These are phyloP conservation scores for Acacia pycnantha DNA, from an alignment of 331 rosid species.

Conservation along the genomic window DNA sequence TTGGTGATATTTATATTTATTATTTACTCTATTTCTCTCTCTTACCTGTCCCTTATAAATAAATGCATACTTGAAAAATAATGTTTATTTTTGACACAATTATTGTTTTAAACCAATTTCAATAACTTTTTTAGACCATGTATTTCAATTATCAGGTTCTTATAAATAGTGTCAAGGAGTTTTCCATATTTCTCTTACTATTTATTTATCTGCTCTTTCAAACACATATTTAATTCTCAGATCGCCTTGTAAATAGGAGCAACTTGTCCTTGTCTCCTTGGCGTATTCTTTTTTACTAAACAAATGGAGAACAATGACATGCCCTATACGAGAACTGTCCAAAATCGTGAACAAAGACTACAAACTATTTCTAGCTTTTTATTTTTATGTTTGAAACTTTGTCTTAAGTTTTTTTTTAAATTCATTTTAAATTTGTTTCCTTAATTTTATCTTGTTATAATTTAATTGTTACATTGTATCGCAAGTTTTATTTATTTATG, in stretches of 20 bases:
- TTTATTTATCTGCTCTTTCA: not conserved
- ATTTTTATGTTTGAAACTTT: not conserved
- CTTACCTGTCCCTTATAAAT: no score
- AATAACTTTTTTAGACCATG: no score
- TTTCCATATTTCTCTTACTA: no score
- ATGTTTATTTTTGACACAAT: no score
- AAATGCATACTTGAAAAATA: no score
- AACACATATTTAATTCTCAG: not conserved
- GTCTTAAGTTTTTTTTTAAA: not conserved
- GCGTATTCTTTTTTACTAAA: no score
- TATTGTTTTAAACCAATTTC: no score
- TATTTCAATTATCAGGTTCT: no score
- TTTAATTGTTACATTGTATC: not conserved
- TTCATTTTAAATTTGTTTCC: not conserved
- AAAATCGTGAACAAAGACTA: not conserved
- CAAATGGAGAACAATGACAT: not conserved
- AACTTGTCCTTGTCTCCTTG: not conserved
- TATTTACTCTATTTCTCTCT: no score
- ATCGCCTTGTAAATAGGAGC: not conserved
- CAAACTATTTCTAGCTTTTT: not conserved
- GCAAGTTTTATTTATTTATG: not conserved
- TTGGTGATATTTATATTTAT: no score
- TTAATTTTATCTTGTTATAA: not conserved
- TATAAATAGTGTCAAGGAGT: no score
- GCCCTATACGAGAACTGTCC: not conserved